Base-by-base conservation (phyloP, 345 rosid species). In the Adansonia digitata region DNA sequence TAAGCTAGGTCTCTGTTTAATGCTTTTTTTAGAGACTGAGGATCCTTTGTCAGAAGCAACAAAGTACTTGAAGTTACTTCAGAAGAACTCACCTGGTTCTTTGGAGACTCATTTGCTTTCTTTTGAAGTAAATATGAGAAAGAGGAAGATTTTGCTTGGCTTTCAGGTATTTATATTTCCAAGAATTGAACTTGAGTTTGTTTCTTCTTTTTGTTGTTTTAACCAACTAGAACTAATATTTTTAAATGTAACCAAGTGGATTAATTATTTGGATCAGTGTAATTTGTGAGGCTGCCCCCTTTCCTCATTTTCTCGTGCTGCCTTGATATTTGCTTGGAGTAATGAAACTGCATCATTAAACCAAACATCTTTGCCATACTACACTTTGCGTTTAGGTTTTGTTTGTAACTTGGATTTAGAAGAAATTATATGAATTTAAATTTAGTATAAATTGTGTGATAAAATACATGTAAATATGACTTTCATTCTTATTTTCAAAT, bases 51-150 rank as follows among this genome's bases (percentile, higher is more conserved):
- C 77, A 42, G 99, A 95, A 86, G 99, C 98, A 49, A 87, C 97
- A 22, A 95, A 93, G 83, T 95, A 95, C 84, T 81, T 91, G 91
- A 93, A 89, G 78, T 81, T 93, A 82, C 99, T 95, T 81, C 97
- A 90, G 85, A 90, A 85, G 84, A 88, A 83, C 81, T 93, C 98
- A 2, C 88, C 94, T 51, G 71, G 86, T 78, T 88, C 97, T 56
- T 74, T 88, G 84, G 99, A 95, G 82, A 95, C 98, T 42, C 99
- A 93, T 89, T 78, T 91, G 69, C 96, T 95, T 79, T 91, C 99
- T 12, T 95, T 95, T 84, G 97, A 95, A 87, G 93, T 93, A 71
- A 90, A 93, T 77, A 93, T 95, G 84, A 88, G 99, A 85, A 95
- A 88, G 87, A 93, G 82, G 81, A 92, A 89, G 81, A 85, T 87